Base-by-base conservation (phyloP, 306 rosid genomes). In the Trifolium dubium region DNA sequence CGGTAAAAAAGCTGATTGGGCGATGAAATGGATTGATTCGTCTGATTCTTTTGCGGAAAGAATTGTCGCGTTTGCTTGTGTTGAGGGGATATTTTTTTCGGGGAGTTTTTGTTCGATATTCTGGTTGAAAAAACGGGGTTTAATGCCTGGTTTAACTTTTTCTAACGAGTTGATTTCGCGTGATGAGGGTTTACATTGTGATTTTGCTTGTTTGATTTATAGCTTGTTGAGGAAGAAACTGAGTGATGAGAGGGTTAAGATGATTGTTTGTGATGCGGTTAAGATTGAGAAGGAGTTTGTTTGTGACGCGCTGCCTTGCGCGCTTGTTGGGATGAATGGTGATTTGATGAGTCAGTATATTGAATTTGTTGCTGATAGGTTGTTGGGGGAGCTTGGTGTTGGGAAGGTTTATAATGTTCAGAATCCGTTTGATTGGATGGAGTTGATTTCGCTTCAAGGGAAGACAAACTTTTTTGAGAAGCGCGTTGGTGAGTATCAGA, bases 401-500 rank as follows among this genome's bases (percentile, higher is more conserved):
- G 35, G 8, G 8, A 56, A 56, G 28, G 3, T 56, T 11, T 56
- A 56, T 56, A 56, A 56, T 11, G 63, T 30, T 11, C 8, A 28
- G 8, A 56, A 56, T 56, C 63, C 63, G 0, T 56, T 56, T 56
- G 63, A 56, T 56, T 56, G 63, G 63, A 56, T 56, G 63, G 63
- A 56, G 0, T 28, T 56, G 63, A 56, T 56, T 28, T 56, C 63
- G 37, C 63, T 56, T 28, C 63, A 56, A 1, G 63, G 63, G 63
- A 56, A 56, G 11, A 56, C 63, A 0, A 56, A 56, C 34, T 56
- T 56, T 11, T 56, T 56, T 56, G 63, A 56, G 35, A 56, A 56
- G 63, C 63, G 63, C 63, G 63, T 56, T 56, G 63, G 63, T 0
- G 63, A 56, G 17, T 56, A 56, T 56, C 63, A 56, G 63, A 56